A percentile compares a stretch with the other conserved stretches of the same genome.
Conservation (phyloP, 116 monocot species). For the Papilionanthe hybrid region DNA sequence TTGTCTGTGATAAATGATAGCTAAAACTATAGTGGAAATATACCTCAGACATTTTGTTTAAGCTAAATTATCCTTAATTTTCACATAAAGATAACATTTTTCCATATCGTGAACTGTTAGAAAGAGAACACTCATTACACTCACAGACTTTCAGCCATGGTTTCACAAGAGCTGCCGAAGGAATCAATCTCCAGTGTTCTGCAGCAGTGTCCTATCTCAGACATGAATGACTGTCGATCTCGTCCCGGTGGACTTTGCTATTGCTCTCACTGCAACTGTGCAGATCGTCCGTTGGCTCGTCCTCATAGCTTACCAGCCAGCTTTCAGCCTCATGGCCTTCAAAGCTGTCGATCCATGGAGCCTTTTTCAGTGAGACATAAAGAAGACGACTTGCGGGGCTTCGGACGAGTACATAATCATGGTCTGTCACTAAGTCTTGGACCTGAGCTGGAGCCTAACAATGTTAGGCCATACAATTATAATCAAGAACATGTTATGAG, state of each 20-base stretch:
- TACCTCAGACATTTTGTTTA: background rate
- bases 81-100: background rate
- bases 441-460: conserved; percentile 7
- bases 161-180: background rate
- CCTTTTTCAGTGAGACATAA: background rate
- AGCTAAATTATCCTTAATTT: background rate
- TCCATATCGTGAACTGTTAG: background rate
- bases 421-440: conserved; percentile 8
- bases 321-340: background rate
- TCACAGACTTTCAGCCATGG: background rate
- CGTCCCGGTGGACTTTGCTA: background rate
- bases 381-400: conserved; percentile 16
- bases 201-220: background rate
- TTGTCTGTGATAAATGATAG: too few species aligned
- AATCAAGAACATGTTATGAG: conserved; percentile 4
- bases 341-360: background rate
- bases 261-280: background rate
- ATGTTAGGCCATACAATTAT: conserved; percentile 6
- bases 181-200: background rate
- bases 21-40: background rate
- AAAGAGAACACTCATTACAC: background rate
- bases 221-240: background rate
- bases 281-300: background rate
- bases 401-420: conserved; percentile 28
- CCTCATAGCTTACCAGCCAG: background rate